Conservation (phyloP, 495 filamentous ascomycete species). For the Bathelium albidoporum region DNA sequence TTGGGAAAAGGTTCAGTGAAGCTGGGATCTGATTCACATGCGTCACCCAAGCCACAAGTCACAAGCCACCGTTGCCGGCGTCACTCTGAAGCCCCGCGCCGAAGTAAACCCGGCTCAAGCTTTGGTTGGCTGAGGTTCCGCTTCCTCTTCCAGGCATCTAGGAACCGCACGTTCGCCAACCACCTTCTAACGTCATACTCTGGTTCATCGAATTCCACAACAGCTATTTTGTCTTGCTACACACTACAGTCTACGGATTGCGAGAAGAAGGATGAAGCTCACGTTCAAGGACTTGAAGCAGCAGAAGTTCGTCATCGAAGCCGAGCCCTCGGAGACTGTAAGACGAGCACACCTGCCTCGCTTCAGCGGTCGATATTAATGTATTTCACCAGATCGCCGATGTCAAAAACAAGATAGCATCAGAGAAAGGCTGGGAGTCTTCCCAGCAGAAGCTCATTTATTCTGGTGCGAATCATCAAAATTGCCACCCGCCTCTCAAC, state of each 20-base stretch:
- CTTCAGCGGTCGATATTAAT: neutral
- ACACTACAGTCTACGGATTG: neutral
- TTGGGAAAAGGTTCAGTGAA: too few species aligned
- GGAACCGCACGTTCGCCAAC: neutral
- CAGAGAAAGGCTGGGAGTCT: slow-evolving; percentile 85
- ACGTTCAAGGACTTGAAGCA: slow-evolving; percentile 95
- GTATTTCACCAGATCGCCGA: slow-evolving; percentile 54
- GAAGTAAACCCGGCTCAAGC: neutral
- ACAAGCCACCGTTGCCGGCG: neutral
- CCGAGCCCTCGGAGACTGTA: slow-evolving; percentile 87
- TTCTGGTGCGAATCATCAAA: slow-evolving; percentile 54
- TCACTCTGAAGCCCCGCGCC: neutral
- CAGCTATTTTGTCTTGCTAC: slow-evolving; percentile 5
- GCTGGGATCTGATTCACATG: neutral
- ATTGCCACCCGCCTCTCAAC: neutral
- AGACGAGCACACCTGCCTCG: slow-evolving; percentile 18
- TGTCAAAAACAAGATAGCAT: slow-evolving; percentile 80
- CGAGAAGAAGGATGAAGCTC: slow-evolving; percentile 58
- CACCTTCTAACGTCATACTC: neutral
- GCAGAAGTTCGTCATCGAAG: slow-evolving; percentile 92
- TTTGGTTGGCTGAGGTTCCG: neutral
- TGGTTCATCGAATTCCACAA: neutral
- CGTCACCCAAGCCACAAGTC: neutral
- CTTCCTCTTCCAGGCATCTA: neutral
- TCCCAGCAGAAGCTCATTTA: slow-evolving; percentile 91